Evolutionary conservation across 176 grass and related monocot genomes (phyloP).

Genomic region (Phoenix roebelenii): DNA sequence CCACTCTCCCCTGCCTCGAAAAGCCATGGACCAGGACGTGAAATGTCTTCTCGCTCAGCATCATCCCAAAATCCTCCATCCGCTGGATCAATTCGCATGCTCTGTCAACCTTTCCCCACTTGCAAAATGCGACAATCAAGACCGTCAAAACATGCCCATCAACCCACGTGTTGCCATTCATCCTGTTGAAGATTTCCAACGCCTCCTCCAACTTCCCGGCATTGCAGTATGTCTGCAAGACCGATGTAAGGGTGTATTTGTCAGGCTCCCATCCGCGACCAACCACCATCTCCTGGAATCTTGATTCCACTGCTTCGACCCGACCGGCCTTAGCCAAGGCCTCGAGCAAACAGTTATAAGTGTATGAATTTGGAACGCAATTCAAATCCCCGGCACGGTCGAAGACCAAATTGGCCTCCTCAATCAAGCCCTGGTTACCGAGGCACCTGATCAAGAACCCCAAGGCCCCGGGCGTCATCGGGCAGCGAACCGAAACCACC

Average conservation of each 20-base stretch:
- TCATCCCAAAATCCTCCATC: slow-evolving; percentile 46
- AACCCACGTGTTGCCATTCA: slow-evolving; percentile 48
- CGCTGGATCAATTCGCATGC: slow-evolving; percentile 41
- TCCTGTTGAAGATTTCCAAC: slow-evolving; percentile 40
- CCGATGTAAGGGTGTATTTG: slow-evolving; percentile 67
- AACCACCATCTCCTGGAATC: slow-evolving; percentile 51
- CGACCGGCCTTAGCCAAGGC: slow-evolving; percentile 46
- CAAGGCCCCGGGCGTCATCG: slow-evolving; percentile 59
- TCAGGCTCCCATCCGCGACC: slow-evolving; percentile 29
- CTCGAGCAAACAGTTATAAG: slow-evolving; percentile 74
- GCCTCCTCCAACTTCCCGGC: slow-evolving; percentile 31
- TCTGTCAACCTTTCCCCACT: slow-evolving; percentile 56
- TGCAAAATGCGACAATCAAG: slow-evolving; percentile 59
- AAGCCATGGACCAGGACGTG: slow-evolving; percentile 52
- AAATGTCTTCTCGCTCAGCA: slow-evolving; percentile 50
- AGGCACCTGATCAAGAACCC: slow-evolving; percentile 75
- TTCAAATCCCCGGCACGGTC: slow-evolving; percentile 35
- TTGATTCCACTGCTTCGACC: slow-evolving; percentile 30
- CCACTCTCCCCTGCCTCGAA: slow-evolving; percentile 42
- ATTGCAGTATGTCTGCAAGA: slow-evolving; percentile 66
- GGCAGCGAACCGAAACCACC: slow-evolving; percentile 25
- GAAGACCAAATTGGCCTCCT: slow-evolving; percentile 43
- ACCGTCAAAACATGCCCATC: slow-evolving; percentile 60
- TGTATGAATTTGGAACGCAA: slow-evolving; percentile 64
- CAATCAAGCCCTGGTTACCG: slow-evolving; percentile 32